These are phyloP conservation scores for Halenospora varia DNA, from an alignment of 495 filamentous ascomycete genomes.

Conservation along the genomic window DNA sequence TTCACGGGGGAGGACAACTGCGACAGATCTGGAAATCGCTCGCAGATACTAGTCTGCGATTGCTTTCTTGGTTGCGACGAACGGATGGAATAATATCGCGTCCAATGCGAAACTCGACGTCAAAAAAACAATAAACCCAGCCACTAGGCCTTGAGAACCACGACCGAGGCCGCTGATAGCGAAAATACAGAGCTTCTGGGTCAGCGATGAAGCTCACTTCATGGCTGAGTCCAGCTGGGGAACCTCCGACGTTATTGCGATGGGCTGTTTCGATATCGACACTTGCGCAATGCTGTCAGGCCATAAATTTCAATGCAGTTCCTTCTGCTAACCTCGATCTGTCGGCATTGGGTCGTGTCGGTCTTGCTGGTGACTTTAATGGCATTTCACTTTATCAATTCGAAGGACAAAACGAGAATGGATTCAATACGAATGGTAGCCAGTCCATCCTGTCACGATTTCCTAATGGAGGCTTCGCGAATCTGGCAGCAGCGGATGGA, in stretches of 20 bases:
- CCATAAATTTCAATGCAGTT: conserved; percentile 66
- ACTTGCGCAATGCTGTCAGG: conserved; percentile 42
- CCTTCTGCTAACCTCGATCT: conserved; percentile 79
- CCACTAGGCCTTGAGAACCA: conserved; percentile 5
- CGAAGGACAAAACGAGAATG: conserved; percentile 67
- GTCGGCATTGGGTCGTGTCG: conserved; percentile 74
- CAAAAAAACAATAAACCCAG: not conserved
- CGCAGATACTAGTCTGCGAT: not conserved
- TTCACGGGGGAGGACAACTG: conserved; percentile 2
- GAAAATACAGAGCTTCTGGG: conserved; percentile 2
- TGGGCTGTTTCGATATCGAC: conserved; percentile 12
- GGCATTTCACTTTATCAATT: conserved; percentile 88
- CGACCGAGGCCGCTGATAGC: not conserved
- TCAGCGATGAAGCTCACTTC: conserved; percentile 24
- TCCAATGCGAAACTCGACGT: not conserved
- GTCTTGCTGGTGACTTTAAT: conserved; percentile 85
- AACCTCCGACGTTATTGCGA: conserved; percentile 9
- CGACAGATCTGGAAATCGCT: not conserved
- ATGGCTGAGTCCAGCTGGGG: conserved; percentile 19
- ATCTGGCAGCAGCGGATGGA: conserved; percentile 71
- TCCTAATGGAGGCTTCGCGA: conserved; percentile 80
- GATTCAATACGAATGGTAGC: conserved; percentile 66
- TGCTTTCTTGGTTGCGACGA: not conserved
- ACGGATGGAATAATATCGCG: conserved; percentile 21
- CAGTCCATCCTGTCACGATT: conserved; percentile 77